Base-by-base conservation (phyloP, 1,284 basidiomycete species). In the Inonotus hispidus region DNA sequence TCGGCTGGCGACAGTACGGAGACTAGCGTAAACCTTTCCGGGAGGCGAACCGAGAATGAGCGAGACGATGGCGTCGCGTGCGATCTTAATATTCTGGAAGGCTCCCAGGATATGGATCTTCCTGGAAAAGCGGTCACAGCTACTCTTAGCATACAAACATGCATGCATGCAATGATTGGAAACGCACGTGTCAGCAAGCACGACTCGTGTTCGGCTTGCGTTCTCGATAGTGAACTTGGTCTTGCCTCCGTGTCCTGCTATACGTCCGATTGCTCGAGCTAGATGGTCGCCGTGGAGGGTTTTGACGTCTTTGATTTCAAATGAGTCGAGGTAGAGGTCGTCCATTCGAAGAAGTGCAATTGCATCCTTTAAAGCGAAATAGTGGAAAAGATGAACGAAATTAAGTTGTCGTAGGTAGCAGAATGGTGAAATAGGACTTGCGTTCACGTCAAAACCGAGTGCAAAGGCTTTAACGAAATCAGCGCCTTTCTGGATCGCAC, bases 211-310 rank as follows among this genome's bases (percentile, higher is more conserved):
- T 62, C 96, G 83, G 68, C 90, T 95, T 1, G 95, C 86, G 70
- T 99, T 99, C 77, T 99, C 96, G 61, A 99, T 98, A 0, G 96
- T 96, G 74, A 98, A 98, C 71, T 98, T 94, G 2, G 96, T 98
- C 76, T 97, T 95, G 53, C 96, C 96, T 66, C 98, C 94, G 72
- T 99, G 95, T 10, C 96, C 96, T 7, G 96, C 96, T 71, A 99
- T 98, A 67, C 96, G 93, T 68, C 92, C 96, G 63, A 99, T 98
- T 11, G 96, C 96, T 66, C 96, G 88, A 16, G 92, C 91, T 11
- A 99, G 79, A 72, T 99, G 97, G 71, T 99, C 97, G 1, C 96
- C 96, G 65, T 98, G 95, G 2, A 99, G 80, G 0, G 94, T 97
- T 77, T 99, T 99, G 62, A 99, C 95, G 69, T 99, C 96, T 74